phyloP scores from a whole-genome alignment of 306 rosid species.

The Vigna angularis region DNA sequence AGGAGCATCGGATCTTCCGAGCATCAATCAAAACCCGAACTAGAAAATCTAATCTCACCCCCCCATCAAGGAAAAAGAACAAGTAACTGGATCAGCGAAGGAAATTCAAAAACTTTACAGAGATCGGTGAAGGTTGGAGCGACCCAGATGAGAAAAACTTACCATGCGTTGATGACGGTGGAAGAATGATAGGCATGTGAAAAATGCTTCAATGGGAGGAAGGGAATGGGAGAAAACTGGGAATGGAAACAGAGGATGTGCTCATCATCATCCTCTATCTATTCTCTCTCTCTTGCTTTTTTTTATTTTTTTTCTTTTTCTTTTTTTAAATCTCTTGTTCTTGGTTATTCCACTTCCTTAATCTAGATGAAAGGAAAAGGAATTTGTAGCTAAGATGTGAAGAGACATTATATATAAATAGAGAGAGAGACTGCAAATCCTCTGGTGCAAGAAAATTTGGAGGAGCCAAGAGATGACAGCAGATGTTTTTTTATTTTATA shows the following conservation, averaged over 20 bases:
- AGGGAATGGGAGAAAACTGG: slow-evolving; percentile 52
- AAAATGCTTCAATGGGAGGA: slow-evolving; percentile 70
- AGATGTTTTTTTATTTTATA: slow-evolving; percentile 27
- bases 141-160: slow-evolving; percentile 44
- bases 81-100: slow-evolving; percentile 60
- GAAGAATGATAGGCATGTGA: slow-evolving; percentile 50
- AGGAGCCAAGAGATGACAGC: slow-evolving; percentile 70
- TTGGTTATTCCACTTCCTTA: slow-evolving; percentile 83
- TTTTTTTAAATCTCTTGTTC: slow-evolving; percentile 46
- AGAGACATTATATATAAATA: slow-evolving; percentile 56
- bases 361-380: slow-evolving; percentile 73
- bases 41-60: slow-evolving; percentile 58
- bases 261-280: slow-evolving; percentile 62
- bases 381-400: slow-evolving; percentile 67
- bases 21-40: slow-evolving; percentile 52
- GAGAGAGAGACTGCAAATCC: slow-evolving; percentile 65
- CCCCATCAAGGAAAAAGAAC: slow-evolving; percentile 31
- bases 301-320: slow-evolving; percentile 23
- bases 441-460: slow-evolving; percentile 91
- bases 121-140: slow-evolving; percentile 46
- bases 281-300: slow-evolving; percentile 42
- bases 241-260: slow-evolving; percentile 89
- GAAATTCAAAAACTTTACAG: slow-evolving; percentile 36
- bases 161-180: slow-evolving; percentile 65
- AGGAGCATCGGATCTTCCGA: slow-evolving; percentile 77